Conservation (phyloP, 768 basidiomycete genomes). For the Serendipita sp. region DNA sequence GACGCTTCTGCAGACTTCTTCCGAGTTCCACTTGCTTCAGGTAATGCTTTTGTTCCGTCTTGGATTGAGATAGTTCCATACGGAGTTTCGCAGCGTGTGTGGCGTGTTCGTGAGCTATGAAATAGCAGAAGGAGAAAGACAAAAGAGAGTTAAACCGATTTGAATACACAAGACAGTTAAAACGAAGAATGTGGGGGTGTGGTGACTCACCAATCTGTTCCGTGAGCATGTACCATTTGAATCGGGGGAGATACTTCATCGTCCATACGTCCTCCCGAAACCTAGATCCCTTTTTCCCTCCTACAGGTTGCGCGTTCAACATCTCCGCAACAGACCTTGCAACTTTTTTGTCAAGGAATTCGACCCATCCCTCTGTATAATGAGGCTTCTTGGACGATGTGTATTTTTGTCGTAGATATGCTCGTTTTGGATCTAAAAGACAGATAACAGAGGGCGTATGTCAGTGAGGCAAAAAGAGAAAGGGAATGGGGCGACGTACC, state of each 20-base stretch:
- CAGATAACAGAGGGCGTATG: not conserved
- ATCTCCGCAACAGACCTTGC: slow-evolving; percentile 83
- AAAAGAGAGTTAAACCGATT: slow-evolving; percentile 1
- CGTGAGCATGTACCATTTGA: slow-evolving; percentile 98
- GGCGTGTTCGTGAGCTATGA: slow-evolving; percentile 79
- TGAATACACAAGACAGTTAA: not conserved
- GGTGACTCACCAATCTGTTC: slow-evolving; percentile 85
- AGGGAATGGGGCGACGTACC: slow-evolving; percentile 29
- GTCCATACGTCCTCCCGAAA: slow-evolving; percentile 99
- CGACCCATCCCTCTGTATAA: slow-evolving; percentile 95
- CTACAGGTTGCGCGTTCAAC: slow-evolving; percentile 91
- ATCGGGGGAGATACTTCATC: slow-evolving; percentile 94
- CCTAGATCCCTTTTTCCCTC: slow-evolving; percentile 75
- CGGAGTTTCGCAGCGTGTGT: slow-evolving; percentile 79
- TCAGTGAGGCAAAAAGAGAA: not conserved
- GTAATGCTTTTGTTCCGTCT: slow-evolving; percentile 80
- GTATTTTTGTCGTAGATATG: slow-evolving; percentile 66
- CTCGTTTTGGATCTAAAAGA: slow-evolving; percentile 60
- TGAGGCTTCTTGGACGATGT: slow-evolving; percentile 74
- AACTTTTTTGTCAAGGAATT: slow-evolving; percentile 87
- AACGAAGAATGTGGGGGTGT: not conserved
- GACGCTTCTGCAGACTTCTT: slow-evolving; percentile 68
- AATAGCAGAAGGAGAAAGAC: not conserved
- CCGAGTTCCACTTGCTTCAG: slow-evolving; percentile 89
- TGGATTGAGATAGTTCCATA: slow-evolving; percentile 76